These are phyloP conservation scores for Trichoderma virens DNA, from an alignment of 495 filamentous ascomycete genomes.

Conservation along the genomic window DNA sequence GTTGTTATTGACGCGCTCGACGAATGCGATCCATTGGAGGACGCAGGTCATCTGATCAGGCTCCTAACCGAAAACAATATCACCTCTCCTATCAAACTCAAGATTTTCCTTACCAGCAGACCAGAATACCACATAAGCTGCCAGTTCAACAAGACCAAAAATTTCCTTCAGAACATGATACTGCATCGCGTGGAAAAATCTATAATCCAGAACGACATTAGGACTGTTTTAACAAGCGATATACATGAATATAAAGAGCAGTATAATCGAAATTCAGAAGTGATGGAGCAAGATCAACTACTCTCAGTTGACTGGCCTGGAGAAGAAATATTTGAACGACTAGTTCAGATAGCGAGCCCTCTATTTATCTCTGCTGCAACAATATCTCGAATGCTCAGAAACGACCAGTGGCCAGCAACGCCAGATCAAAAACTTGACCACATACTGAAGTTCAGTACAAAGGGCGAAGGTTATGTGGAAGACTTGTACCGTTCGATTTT, in stretches of 20 bases:
- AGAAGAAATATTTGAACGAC: slow-evolving; percentile 16
- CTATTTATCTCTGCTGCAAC: slow-evolving; percentile 42
- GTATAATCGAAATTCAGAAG: slow-evolving; percentile 15
- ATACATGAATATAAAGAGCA: slow-evolving; percentile 17
- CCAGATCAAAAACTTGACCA: slow-evolving; percentile 16
- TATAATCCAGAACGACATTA: slow-evolving; percentile 29
- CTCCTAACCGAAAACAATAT: slow-evolving; percentile 23
- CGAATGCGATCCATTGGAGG: slow-evolving; percentile 37
- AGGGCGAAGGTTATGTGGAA: slow-evolving; percentile 20
- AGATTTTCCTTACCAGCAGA: slow-evolving; percentile 30
- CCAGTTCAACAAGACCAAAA: slow-evolving; percentile 20
- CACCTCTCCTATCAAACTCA: not conserved
- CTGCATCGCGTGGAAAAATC: slow-evolving; percentile 26
- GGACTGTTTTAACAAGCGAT: slow-evolving; percentile 22
- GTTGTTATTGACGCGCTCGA: slow-evolving; percentile 50
- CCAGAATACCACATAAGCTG: slow-evolving; percentile 37
- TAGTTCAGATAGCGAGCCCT: slow-evolving; percentile 30
- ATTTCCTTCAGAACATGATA: slow-evolving; percentile 21
- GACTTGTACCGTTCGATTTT: slow-evolving; percentile 27
- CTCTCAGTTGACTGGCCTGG: slow-evolving; percentile 34
- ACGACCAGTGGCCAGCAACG: slow-evolving; percentile 14
- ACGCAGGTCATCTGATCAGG: slow-evolving; percentile 30
- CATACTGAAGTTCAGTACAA: slow-evolving; percentile 20
- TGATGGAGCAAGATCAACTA: not conserved
- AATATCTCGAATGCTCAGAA: slow-evolving; percentile 30